Evolutionary conservation across 2,329 filamentous ascomycete species (phyloP), one percentile per base, ranked within the genome.

Genomic region (Colletotrichum sp.): DNA sequence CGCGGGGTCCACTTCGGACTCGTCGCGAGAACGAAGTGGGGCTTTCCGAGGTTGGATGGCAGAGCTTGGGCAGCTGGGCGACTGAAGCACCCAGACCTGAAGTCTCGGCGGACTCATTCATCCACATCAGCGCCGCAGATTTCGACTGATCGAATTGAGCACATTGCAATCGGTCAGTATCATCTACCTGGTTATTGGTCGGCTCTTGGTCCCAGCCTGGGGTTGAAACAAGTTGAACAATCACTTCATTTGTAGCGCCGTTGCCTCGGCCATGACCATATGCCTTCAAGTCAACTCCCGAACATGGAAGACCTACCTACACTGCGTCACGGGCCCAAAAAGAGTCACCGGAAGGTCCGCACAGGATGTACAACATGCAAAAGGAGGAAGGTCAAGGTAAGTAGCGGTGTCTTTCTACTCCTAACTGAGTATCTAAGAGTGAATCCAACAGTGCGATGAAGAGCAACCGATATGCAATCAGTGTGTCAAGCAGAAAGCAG

Each of bases 331-430:
- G 18, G 62, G n/a, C 67, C 72, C 18, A 71, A 66, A 43, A 43
- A 26, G 48, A 21, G 55, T 21, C 75, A 76, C 28, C 67, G 61
- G 16, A 85, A 85, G 79, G 83, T 83, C 48, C 80, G 83, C 36
- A 85, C 82, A 1, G 84, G 84, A 1, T 86, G 84, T 73, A 65
- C 79, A 15, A 82, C 79, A 1, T 86, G 85, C 75, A 86, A 86
- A 74, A 73, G 77, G 7, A 81, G 85, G 32, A 86, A 86, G 77
- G 83, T 86, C 65, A 86, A 86, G 82, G 84, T 84, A 48, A 70
- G 73, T 48, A 21, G 8, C 18, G 4, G 18, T 12, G 48, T 9
- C 7, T 13, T 18, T 8, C 2, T 21, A 24, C 4, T 28, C 24
- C 10, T 4, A 52, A 21, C 9, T 2, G 52, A 26, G 15, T 69